Evolutionary conservation across 1,139 yeast genomes (phyloP).

Genomic region (Pichia sp.): DNA sequence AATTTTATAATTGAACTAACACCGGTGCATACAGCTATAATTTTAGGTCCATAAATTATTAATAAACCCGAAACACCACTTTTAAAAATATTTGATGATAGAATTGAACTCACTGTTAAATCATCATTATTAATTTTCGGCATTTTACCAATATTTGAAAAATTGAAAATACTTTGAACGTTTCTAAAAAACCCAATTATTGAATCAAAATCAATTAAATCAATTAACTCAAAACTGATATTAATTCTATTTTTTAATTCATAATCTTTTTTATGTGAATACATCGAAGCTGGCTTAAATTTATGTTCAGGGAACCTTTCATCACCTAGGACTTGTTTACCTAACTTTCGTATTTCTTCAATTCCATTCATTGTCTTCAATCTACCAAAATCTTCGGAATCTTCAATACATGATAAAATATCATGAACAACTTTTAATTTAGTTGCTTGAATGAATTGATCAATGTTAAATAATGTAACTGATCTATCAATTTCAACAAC

Average conservation of each 20-base stretch:
- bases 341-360: constrained; percentile 55
- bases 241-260: constrained; percentile 49
- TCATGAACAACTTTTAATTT: constrained; percentile 61
- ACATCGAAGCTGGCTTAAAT: constrained; percentile 79
- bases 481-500: constrained; percentile 46
- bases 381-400: constrained; percentile 67
- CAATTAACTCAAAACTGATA: constrained; percentile 54
- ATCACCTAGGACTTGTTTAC: constrained; percentile 50
- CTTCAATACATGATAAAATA: constrained; percentile 55
- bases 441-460: constrained; percentile 64
- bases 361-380: constrained; percentile 53
- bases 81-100: constrained; percentile 20
- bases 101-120: constrained; percentile 3
- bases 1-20: constrained; percentile 22
- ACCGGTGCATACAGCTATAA: constrained; percentile 23
- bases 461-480: constrained; percentile 56
- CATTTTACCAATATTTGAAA: constrained; percentile 2
- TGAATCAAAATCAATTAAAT: constrained; percentile 53
- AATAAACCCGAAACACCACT: constrained; percentile 24
- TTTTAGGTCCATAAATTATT: constrained; percentile 24
- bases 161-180: constrained; percentile 8
- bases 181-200: constrained; percentile 22
- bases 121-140: constrained; percentile 7
- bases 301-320: constrained; percentile 51
- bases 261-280: constrained; percentile 63